Conservation (phyloP, 495 filamentous ascomycete genomes). For the Aspergillus heteromorphus region DNA sequence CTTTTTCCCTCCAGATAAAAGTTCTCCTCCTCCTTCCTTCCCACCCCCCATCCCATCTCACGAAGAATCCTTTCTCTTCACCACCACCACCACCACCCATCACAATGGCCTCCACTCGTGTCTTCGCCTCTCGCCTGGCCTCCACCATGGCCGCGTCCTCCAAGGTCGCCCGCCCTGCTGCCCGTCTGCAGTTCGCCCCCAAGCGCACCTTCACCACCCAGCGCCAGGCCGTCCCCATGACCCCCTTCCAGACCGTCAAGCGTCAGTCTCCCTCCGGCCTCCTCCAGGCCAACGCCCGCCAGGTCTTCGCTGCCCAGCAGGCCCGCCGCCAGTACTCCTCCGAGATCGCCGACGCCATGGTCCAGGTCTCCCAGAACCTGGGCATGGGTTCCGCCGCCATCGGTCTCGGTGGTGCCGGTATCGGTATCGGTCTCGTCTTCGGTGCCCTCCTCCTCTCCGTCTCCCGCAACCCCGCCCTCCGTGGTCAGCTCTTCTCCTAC, state of each 20-base stretch:
- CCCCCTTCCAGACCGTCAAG: conserved; percentile 55
- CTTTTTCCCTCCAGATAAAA: conserved; percentile 38
- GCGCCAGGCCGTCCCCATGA: conserved; percentile 33
- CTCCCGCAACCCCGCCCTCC: conserved; percentile 84
- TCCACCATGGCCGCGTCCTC: conserved; percentile 65
- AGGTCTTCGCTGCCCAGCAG: conserved; percentile 55
- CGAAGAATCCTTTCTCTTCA: conserved; percentile 21
- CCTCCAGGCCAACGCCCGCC: conserved; percentile 58
- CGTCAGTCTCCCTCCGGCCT: conserved; percentile 57
- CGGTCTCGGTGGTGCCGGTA: conserved; percentile 86
- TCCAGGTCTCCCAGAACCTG: conserved; percentile 81
- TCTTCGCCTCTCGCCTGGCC: conserved; percentile 67
- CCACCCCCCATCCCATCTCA: conserved; percentile 13
- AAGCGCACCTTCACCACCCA: conserved; percentile 62
- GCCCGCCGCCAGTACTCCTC: conserved; percentile 68
- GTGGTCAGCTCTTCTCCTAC: conserved; percentile 88
- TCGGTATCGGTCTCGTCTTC: conserved; percentile 91
- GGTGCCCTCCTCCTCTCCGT: conserved; percentile 75
- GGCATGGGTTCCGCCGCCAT: conserved; percentile 83
- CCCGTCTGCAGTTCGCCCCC: conserved; percentile 56
- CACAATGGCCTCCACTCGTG: conserved; percentile 70
- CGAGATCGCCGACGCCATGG: conserved; percentile 78
- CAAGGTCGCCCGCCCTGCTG: conserved; percentile 67
- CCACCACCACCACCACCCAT: conserved; percentile 34
- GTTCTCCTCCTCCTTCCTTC: conserved; percentile 22